Evolutionary conservation across 1,284 basidiomycete genomes (phyloP), one percentile per base, ranked within the genome.

Genomic region (Hypsizygus ulmarius): DNA sequence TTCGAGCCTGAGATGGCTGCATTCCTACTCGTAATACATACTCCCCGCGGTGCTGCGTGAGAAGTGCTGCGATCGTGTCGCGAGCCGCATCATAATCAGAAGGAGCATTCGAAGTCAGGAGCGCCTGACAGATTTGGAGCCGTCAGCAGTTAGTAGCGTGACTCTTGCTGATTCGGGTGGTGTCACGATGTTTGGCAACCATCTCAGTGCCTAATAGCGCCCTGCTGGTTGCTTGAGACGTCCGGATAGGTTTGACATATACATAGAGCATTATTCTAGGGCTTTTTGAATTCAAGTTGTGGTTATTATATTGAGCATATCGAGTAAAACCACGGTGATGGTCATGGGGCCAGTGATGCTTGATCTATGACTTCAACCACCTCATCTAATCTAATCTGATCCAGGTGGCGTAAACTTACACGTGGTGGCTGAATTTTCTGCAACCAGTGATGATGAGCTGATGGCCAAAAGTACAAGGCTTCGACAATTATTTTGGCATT

Each of bases 1-100:
- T 62, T 43, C 64, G 67, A 19, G 72, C 58, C 35, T 72, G 75
- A 6, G 79, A 70, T 32, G 85, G 87, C 36, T 76, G 79, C 33
- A 72, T 60, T 49, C 88, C 88, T 65, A 90, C 74, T 57, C 82
- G 77, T 52, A 90, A 69, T 30, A 90, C 70, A 61, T 83, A 83
- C 64, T 90, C 87, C 16, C 87, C 87, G 47, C 75, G 72, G 48
- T 74, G 70, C 45, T 73, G 76, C 5, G 84, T 89, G 45, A 90
- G 66, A 32, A 88, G 67, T 14, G 73, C 72, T n/a, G 87, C 80
- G 41, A 90, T 59, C 36, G 77, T 64, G 60, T 85, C 82, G 40
- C 81, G 78, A 15, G 82, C 85, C 37, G 61, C 58, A 33, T 84
- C 78, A 52, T 74, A 66, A 46, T 80, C 69, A 16, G 63, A 59